These are phyloP conservation scores for Boletus edulis DNA, from an alignment of 768 basidiomycete species.

Conservation along the genomic window DNA sequence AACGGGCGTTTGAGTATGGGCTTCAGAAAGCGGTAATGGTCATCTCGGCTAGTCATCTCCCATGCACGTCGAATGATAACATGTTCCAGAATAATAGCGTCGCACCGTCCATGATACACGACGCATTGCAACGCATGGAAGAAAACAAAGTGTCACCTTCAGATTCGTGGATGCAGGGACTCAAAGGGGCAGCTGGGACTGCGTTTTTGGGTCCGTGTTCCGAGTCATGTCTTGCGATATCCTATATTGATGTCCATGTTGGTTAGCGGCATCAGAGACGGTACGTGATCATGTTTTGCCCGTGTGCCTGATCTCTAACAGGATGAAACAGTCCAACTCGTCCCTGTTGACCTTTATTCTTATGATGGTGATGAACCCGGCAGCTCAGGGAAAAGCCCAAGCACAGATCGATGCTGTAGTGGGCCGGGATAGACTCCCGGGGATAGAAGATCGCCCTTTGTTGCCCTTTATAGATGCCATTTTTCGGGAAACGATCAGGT, in stretches of 20 bases:
- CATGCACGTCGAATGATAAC: background rate
- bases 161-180: background rate
- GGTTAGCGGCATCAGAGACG: background rate
- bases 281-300: background rate
- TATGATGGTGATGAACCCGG: background rate
- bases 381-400: background rate
- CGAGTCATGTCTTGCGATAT: too few relatives aligned
- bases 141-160: background rate
- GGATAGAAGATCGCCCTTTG: background rate
- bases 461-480: background rate
- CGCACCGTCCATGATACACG: background rate
- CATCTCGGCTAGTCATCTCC: background rate
- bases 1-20: background rate
- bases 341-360: background rate
- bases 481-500: background rate
- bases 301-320: background rate
- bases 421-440: background rate
- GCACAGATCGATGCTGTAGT: background rate
- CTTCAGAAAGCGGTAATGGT: background rate
- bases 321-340: background rate
- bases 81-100: background rate
- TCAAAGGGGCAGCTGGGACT: background rate
- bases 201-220: background rate
- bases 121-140: background rate
- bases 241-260: background rate